These are phyloP conservation scores for Magnolia sinica DNA, from an alignment of 164 flowering plant genomes.

Conservation along the genomic window DNA sequence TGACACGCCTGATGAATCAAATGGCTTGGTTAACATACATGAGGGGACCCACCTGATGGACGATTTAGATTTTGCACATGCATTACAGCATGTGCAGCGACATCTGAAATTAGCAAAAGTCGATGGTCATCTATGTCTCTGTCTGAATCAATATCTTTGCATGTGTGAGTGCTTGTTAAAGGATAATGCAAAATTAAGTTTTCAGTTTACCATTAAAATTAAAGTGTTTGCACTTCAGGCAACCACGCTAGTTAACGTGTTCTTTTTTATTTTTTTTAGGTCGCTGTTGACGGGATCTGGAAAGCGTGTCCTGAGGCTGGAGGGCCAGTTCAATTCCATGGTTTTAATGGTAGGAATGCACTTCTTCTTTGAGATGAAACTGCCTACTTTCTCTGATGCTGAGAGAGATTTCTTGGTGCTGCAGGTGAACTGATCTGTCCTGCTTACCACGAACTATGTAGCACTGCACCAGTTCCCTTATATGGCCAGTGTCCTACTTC, in stretches of 20 bases:
- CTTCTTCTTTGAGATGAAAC: background rate
- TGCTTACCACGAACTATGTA: conserved; percentile 84
- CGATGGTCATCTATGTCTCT: background rate
- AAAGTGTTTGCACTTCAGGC: background rate
- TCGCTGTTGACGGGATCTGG: conserved; percentile 97
- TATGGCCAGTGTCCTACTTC: conserved; percentile 72
- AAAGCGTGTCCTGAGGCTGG: conserved; percentile 85
- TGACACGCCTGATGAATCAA: too few relatives aligned
- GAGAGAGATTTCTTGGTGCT: conserved; percentile 1
- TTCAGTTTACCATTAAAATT: too few relatives aligned
- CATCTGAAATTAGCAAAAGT: too few relatives aligned
- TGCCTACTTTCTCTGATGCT: background rate
- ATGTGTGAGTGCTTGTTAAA: background rate
- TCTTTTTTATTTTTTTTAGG: conserved; percentile 32
- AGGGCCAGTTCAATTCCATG: conserved; percentile 76
- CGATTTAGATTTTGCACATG: too few relatives aligned
- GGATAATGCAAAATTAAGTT: background rate
- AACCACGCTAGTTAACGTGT: background rate
- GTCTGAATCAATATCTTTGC: background rate
- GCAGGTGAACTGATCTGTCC: conserved; percentile 89
- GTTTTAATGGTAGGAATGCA: conserved; percentile 70
- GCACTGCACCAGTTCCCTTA: conserved; percentile 29
- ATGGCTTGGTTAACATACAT: too few relatives aligned
- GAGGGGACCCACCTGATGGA: too few relatives aligned
- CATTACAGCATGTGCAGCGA: too few relatives aligned